phyloP scores from a whole-genome alignment of 805 yeast genomes.

The Yarrowia yakushimensis region DNA sequence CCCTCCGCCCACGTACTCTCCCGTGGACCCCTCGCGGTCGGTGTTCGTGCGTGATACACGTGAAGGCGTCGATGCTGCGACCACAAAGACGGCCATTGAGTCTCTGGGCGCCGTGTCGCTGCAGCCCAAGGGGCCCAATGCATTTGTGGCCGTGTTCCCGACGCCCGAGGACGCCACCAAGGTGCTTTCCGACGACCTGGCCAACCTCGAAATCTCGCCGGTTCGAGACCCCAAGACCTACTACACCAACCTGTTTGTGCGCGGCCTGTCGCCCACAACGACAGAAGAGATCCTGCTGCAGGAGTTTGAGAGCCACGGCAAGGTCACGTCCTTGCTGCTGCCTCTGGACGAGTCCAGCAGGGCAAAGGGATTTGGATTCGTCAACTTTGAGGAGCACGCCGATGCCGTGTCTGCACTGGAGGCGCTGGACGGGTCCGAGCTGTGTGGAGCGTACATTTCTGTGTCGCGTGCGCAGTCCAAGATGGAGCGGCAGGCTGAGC shows the following conservation, averaged over 20 bases:
- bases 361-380: slow-evolving; percentile 56
- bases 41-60: slow-evolving; percentile 11
- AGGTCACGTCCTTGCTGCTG: slow-evolving; percentile 17
- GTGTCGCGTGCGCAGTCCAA: slow-evolving; percentile 49
- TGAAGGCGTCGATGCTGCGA: not conserved
- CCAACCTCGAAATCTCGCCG: not conserved
- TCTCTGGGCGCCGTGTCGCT: not conserved
- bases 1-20: not conserved
- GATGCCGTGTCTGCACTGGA: slow-evolving; percentile 48
- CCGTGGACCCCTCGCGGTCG: not conserved
- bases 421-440: slow-evolving; percentile 45
- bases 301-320: not conserved
- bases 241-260: slow-evolving; percentile 20
- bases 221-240: not conserved
- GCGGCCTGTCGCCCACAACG: slow-evolving; percentile 1
- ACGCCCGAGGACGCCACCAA: slow-evolving; percentile 1
- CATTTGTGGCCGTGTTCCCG: slow-evolving; percentile 19
- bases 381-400: slow-evolving; percentile 45
- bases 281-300: not conserved
- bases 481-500: slow-evolving; percentile 35
- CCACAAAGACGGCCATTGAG: not conserved
- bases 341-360: slow-evolving; percentile 8
- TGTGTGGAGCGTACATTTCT: slow-evolving; percentile 39
- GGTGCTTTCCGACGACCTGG: not conserved
- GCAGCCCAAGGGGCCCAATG: slow-evolving; percentile 13